A percentile compares a stretch with the other conserved stretches of the same genome.
Conservation (phyloP, 306 rosid species). For the Cucurbita moschata region DNA sequence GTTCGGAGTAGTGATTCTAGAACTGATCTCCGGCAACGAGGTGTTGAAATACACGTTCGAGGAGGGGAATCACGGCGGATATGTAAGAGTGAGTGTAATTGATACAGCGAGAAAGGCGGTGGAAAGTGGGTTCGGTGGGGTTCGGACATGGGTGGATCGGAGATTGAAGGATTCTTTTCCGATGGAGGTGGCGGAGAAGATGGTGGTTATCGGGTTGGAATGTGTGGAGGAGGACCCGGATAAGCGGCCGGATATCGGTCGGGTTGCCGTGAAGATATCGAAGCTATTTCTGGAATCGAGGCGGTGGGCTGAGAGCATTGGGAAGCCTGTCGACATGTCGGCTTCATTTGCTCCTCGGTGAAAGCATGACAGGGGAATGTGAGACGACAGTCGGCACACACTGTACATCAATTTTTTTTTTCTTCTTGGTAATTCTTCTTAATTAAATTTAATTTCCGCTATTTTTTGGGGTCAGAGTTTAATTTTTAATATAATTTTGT, state of each 20-base stretch:
- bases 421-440: background rate
- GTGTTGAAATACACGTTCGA: slow-evolving; percentile 38
- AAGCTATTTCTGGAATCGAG: slow-evolving; percentile 60
- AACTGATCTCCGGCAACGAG: slow-evolving; percentile 68
- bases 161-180: slow-evolving; percentile 77
- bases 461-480: background rate
- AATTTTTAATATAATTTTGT: background rate
- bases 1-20: slow-evolving; percentile 74
- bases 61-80: slow-evolving; percentile 22
- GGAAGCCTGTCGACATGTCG: slow-evolving; percentile 31
- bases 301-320: slow-evolving; percentile 51
- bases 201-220: slow-evolving; percentile 47
- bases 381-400: background rate
- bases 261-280: slow-evolving; percentile 42
- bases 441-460: background rate
- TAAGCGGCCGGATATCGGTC: slow-evolving; percentile 63
- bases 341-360: slow-evolving; percentile 61
- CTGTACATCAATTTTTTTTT: background rate
- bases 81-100: slow-evolving; percentile 48
- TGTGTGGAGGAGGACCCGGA: slow-evolving; percentile 53
- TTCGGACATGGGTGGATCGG: slow-evolving; percentile 71
- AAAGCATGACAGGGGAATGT: background rate
- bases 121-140: slow-evolving; percentile 19
- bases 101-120: slow-evolving; percentile 52
- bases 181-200: slow-evolving; percentile 56